Percentiles rank a stretch among this genome's conserved stretches.
These are phyloP conservation scores for Corylus americana DNA, from an alignment of 306 rosid genomes.

Conservation along the genomic window DNA sequence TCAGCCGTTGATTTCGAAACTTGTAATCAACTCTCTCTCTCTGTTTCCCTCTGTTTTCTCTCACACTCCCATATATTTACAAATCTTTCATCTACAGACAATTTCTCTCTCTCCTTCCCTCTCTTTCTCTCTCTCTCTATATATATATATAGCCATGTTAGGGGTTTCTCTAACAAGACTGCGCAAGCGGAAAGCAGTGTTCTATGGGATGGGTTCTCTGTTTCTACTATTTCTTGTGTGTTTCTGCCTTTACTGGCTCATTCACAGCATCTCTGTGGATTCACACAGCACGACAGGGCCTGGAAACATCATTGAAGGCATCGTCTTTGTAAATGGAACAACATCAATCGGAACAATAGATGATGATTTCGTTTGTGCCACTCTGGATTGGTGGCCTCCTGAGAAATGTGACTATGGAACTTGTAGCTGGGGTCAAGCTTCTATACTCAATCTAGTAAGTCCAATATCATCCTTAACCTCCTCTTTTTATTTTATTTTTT, in stretches of 20 bases:
- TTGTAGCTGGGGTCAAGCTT: conserved; percentile 89
- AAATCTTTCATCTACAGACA: background rate
- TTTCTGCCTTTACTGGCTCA: conserved; percentile 3
- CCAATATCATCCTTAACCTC: background rate
- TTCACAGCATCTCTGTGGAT: background rate
- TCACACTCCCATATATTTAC: background rate
- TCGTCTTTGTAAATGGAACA: conserved; percentile 57
- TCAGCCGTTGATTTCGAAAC: background rate
- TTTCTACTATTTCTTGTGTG: background rate
- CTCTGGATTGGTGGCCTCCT: conserved; percentile 99
- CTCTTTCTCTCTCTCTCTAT: background rate
- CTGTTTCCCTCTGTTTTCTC: background rate
- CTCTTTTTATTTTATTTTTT: background rate
- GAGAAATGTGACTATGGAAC: conserved; percentile 89
- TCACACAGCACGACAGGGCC: background rate
- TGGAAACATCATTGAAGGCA: conserved; percentile 36
- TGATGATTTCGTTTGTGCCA: conserved; percentile 84
- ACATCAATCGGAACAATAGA: conserved; percentile 60
- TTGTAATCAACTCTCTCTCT: background rate
- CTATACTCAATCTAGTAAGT: conserved; percentile 84
- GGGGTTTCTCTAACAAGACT: background rate
- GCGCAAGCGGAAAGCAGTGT: background rate
- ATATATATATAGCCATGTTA: background rate
- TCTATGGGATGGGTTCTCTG: background rate
- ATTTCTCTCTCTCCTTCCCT: background rate